These are phyloP conservation scores for Malbranchea zuffiana DNA, from an alignment of 2,329 filamentous ascomycete genomes.

Conservation along the genomic window DNA sequence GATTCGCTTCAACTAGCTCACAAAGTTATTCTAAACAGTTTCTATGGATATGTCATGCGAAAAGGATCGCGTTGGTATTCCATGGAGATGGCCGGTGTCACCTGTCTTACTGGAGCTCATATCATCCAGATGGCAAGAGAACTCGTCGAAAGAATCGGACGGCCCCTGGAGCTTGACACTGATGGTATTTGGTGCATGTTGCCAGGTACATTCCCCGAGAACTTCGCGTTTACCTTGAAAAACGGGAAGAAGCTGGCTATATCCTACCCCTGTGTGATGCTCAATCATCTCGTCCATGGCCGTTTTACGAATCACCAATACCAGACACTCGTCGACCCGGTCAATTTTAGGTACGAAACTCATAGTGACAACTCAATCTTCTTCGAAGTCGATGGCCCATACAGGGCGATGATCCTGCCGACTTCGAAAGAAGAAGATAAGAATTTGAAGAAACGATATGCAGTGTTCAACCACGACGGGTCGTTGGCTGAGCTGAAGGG, in stretches of 20 bases:
- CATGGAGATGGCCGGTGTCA: slow-evolving; percentile 98
- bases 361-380: slow-evolving; percentile 99
- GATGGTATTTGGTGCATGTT: slow-evolving; percentile 99
- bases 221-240: slow-evolving; percentile 86
- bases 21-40: slow-evolving; percentile 98
- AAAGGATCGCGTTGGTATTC: slow-evolving; percentile 99
- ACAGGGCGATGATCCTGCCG: slow-evolving; percentile 92
- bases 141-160: slow-evolving; percentile 82
- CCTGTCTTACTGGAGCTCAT: slow-evolving; percentile 85
- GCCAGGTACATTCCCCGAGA: slow-evolving; percentile 89
- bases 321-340: slow-evolving; percentile 70
- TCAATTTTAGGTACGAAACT: slow-evolving; percentile 82
- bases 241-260: slow-evolving; percentile 95
- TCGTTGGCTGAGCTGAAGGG: slow-evolving; percentile 91
- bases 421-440: slow-evolving; percentile 99
- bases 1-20: slow-evolving; percentile 94
- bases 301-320: slow-evolving; percentile 97
- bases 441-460: slow-evolving; percentile 98
- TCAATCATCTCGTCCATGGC: slow-evolving; percentile 92
- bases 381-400: slow-evolving; percentile 96
- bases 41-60: slow-evolving; percentile 98
- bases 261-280: slow-evolving; percentile 97
- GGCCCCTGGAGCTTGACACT: slow-evolving; percentile 88
- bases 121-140: slow-evolving; percentile 96
- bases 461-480: slow-evolving; percentile 96